A percentile compares a stretch with the other conserved stretches of the same genome.
Evolutionary conservation across 2,329 filamentous ascomycete genomes (phyloP).

Genomic region (Claviceps maximensis): DNA sequence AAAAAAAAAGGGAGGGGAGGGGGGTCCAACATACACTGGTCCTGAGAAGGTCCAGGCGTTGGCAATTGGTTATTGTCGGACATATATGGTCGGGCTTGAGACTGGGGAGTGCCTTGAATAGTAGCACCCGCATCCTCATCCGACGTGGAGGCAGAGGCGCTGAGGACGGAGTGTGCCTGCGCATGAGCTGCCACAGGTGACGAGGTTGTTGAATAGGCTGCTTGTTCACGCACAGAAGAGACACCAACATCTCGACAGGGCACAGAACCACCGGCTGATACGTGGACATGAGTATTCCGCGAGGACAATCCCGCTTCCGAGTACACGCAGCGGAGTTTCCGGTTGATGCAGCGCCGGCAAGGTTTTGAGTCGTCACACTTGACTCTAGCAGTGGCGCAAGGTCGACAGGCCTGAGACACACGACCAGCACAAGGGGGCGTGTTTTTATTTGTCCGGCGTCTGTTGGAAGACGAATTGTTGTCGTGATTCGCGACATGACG

Average conservation of each 20-base stretch:
- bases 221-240: not conserved
- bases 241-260: conserved; percentile 7
- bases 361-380: conserved; percentile 44
- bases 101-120: conserved; percentile 15
- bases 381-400: conserved; percentile 38
- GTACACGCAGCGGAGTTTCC: conserved; percentile 31
- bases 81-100: conserved; percentile 12
- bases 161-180: conserved; percentile 7
- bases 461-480: conserved; percentile 33
- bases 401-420: conserved; percentile 38
- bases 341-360: conserved; percentile 35
- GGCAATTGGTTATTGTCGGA: conserved; percentile 22
- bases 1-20: not conserved
- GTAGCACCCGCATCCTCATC: conserved; percentile 8
- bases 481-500: conserved; percentile 39
- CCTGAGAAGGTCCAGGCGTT: conserved; percentile 21
- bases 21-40: conserved; percentile 13
- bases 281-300: conserved; percentile 30
- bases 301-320: conserved; percentile 25
- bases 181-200: conserved; percentile 11
- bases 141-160: conserved; percentile 8
- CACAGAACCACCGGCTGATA: conserved; percentile 23
- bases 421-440: conserved; percentile 32
- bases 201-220: conserved; percentile 6
- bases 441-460: conserved; percentile 31